phyloP scores from a whole-genome alignment of 75 land plant genomes.

The Cupressus sempervirens region DNA sequence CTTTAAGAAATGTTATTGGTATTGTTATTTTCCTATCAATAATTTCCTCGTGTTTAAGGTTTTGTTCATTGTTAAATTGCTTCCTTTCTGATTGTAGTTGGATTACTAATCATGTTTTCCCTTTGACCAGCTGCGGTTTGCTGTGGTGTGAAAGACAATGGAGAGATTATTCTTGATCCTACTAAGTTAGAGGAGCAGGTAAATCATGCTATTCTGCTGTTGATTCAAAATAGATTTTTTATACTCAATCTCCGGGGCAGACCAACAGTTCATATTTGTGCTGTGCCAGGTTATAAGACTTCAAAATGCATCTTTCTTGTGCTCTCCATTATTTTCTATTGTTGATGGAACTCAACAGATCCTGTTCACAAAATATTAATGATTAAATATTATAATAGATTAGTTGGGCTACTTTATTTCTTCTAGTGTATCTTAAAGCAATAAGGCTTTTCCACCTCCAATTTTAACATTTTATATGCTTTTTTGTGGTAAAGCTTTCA shows the following conservation, averaged over 20 bases:
- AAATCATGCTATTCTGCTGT: background rate
- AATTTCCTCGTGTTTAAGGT: conserved; percentile 3
- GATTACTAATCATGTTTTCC: background rate
- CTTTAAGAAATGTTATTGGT: conserved; percentile 80
- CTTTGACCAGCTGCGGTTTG: conserved; percentile 62
- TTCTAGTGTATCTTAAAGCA: background rate
- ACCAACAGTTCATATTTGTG: background rate
- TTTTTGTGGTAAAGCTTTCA: background rate
- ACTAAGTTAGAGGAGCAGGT: conserved; percentile 83
- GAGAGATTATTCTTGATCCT: conserved; percentile 71
- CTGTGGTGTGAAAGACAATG: conserved; percentile 59
- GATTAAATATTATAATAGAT: background rate
- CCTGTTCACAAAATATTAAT: background rate
- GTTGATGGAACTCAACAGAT: background rate
- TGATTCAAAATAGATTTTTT: background rate
- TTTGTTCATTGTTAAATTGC: conserved; percentile 1
- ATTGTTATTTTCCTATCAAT: conserved; percentile 5
- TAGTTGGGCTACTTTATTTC: background rate
- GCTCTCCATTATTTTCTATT: background rate
- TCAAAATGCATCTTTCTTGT: background rate
- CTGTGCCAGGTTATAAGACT: background rate
- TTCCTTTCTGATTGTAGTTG: background rate
- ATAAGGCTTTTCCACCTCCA: background rate
- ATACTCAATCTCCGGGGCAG: background rate
- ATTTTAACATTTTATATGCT: background rate